A percentile compares a stretch with the other conserved stretches of the same genome.
Evolutionary conservation across 108 stramenopile genomes (phyloP).

Genomic region (Pseudonitzschia delicatissima): DNA sequence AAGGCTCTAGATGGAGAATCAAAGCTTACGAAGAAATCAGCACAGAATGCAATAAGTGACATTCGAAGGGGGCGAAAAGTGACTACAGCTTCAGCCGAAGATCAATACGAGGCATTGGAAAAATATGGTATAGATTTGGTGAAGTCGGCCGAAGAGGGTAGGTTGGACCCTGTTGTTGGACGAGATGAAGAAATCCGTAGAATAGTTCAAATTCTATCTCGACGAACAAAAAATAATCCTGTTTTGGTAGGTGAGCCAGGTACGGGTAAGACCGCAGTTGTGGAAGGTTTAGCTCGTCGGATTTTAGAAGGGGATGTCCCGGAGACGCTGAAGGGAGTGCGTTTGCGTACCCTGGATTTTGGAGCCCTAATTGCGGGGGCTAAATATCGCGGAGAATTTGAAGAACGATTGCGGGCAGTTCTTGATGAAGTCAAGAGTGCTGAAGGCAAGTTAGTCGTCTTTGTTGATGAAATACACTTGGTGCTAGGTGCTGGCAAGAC

Average conservation of each 20-base stretch:
- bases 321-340: conserved; percentile 82
- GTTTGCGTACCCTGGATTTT: conserved; percentile 91
- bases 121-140: conserved; percentile 76
- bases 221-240: conserved; percentile 97
- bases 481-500: conserved; percentile 93
- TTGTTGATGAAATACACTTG: conserved; percentile 97
- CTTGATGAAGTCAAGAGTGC: conserved; percentile 90
- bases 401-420: conserved; percentile 94
- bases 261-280: conserved; percentile 95
- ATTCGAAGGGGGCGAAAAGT: conserved; percentile 70
- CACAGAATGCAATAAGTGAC: conserved; percentile 51
- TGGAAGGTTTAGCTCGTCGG: conserved; percentile 93
- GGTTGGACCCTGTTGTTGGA: conserved; percentile 96
- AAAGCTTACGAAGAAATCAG: conserved; percentile 67
- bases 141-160: conserved; percentile 85
- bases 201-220: conserved; percentile 89
- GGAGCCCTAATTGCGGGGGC: conserved; percentile 96
- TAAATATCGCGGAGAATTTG: conserved; percentile 98
- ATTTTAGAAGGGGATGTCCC: conserved; percentile 95
- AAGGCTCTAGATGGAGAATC: conserved; percentile 37
- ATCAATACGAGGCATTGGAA: conserved; percentile 50
- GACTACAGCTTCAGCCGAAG: conserved; percentile 65
- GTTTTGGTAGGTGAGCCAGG: conserved; percentile 93
- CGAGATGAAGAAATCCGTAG: conserved; percentile 95
- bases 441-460: conserved; percentile 87